Conservation (phyloP, 345 rosid species). For the Streptanthus diversifolius region DNA sequence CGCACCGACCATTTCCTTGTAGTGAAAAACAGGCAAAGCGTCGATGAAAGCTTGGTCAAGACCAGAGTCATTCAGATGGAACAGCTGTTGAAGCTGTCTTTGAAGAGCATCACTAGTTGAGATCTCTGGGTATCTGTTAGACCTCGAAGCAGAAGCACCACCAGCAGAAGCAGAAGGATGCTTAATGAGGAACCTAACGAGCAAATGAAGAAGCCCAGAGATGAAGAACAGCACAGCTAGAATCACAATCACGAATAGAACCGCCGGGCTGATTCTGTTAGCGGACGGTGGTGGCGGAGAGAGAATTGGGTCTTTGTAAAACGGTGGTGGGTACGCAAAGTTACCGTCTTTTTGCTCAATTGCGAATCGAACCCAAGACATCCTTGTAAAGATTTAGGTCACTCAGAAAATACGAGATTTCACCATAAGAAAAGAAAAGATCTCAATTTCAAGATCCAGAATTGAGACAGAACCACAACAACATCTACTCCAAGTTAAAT, state of each 20-base stretch:
- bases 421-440: not conserved
- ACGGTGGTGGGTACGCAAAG: slow-evolving; percentile 55
- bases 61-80: slow-evolving; percentile 86
- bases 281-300: slow-evolving; percentile 48
- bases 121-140: slow-evolving; percentile 64
- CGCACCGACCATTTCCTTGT: slow-evolving; percentile 61
- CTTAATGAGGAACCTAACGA: slow-evolving; percentile 76
- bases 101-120: slow-evolving; percentile 74
- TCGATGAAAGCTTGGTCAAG: slow-evolving; percentile 87
- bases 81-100: slow-evolving; percentile 85
- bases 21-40: slow-evolving; percentile 80
- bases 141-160: slow-evolving; percentile 49
- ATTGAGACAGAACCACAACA: not conserved
- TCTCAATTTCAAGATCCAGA: slow-evolving; percentile 26
- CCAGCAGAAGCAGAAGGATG: slow-evolving; percentile 50
- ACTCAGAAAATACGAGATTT: not conserved
- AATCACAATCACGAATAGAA: slow-evolving; percentile 69
- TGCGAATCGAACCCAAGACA: slow-evolving; percentile 50
- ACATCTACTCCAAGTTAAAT: slow-evolving; percentile 16
- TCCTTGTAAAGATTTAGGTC: slow-evolving; percentile 36
- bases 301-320: slow-evolving; percentile 41
- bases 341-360: slow-evolving; percentile 52
- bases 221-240: slow-evolving; percentile 77
- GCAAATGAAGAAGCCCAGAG: slow-evolving; percentile 77
- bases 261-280: slow-evolving; percentile 73